A percentile compares a stretch with the other conserved stretches of the same genome.
phyloP scores from a whole-genome alignment of 192 early-diverging fungal species.

The Jimgerdemannia flammicorona region DNA sequence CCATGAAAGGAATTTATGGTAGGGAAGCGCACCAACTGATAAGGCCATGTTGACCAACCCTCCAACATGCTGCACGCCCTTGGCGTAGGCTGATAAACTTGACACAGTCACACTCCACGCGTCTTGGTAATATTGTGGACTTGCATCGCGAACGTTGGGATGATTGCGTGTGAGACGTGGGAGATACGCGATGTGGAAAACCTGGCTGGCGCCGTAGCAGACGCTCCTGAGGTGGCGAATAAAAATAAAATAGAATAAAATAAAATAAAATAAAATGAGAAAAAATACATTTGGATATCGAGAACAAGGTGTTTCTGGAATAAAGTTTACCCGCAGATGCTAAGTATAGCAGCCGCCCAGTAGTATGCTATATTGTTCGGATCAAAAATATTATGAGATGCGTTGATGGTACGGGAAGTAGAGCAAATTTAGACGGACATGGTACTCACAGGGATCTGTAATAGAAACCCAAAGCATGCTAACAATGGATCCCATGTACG shows the following conservation, averaged over 20 bases:
- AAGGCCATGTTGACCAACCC: conserved; percentile 9
- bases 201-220: conserved; percentile 6
- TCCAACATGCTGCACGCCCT: background rate
- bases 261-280: background rate
- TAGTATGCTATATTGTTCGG: background rate
- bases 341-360: conserved; percentile 7
- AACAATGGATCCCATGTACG: background rate
- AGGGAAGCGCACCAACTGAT: background rate
- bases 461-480: conserved; percentile 7
- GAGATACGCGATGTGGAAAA: conserved; percentile 9
- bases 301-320: background rate
- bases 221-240: background rate
- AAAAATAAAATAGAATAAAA: too few species aligned
- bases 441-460: background rate
- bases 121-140: background rate
- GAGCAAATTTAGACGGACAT: background rate
- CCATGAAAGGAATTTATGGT: background rate
- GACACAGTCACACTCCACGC: background rate
- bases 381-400: too few species aligned
- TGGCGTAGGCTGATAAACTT: background rate
- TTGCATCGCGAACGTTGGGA: conserved; percentile 7
- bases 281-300: background rate
- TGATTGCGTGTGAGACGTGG: conserved; percentile 11
- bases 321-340: background rate
- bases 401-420: background rate